Base-by-base conservation (phyloP, 371 early-diverging fungal genomes). In the Rhizopus delemar region DNA sequence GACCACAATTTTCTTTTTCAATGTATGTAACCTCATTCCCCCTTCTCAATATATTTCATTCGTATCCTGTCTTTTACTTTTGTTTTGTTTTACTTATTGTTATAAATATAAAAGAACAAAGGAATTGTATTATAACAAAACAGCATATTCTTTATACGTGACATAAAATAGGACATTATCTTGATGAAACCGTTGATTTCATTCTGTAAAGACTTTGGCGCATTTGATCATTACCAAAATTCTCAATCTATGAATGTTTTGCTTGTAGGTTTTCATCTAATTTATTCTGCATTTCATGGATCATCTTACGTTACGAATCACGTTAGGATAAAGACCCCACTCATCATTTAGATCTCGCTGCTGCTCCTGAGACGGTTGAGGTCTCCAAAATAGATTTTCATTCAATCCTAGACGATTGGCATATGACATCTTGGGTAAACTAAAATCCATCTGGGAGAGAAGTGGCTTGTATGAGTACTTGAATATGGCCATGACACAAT, bases 171-270 rank as follows among this genome's bases (percentile, higher is more conserved):
- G 12, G 39, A 7, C 2, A 9, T 51, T 35, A 15, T 32, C 15
- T 29, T 53, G n/a, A 41, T 31, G 60, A 16, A 16, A 66, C 13
- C 15, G 67, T 66, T 8, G 65, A 16, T 56, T 65, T 63, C 74
- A 74, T 68, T 11, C 38, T 49, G 50, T 67, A 69, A 39, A 78
- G 65, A 41, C 66, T 65, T 49, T 71, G 70, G 16, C 75, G 65
- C 78, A 78, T 78, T 65, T 78, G 67, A 28, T 78, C 71, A 13
- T 71, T 69, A 3, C 78, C 78, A 62, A 66, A 73, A 41, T 78
- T 78, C 50, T 71, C 66, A 46, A 78, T 75, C 78, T 78, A 57
- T 43, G 12, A 48, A 43, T 34, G 41, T 34, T 46, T 51, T 39
- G 46, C 39, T 28, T 49, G 8, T 8, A 51, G 4, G 16, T 41